Evolutionary conservation across 495 filamentous ascomycete genomes (phyloP).

Genomic region (Penicillium verhagenii): DNA sequence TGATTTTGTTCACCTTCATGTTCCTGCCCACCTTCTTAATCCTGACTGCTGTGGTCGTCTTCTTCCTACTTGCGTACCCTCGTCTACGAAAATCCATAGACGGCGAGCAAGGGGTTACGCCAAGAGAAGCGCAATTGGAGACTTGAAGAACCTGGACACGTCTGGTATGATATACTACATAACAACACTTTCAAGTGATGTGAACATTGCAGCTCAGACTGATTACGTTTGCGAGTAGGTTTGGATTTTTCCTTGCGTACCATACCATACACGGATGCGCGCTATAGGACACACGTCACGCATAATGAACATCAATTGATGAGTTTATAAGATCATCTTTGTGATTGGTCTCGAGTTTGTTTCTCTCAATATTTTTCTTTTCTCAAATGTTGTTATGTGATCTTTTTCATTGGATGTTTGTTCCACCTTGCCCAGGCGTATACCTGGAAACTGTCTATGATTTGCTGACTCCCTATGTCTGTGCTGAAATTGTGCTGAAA

Average conservation of each 20-base stretch:
- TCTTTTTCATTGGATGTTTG: not conserved
- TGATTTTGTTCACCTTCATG: conserved; percentile 41
- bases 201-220: too few species aligned
- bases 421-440: too few species aligned
- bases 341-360: not conserved
- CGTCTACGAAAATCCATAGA: conserved; percentile 23
- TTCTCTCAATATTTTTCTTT: not conserved
- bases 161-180: not conserved
- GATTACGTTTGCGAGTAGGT: too few species aligned
- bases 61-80: conserved; percentile 38
- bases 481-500: too few species aligned
- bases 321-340: not conserved
- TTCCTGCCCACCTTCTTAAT: conserved; percentile 42
- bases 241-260: too few species aligned
- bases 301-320: not conserved
- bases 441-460: not conserved
- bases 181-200: not conserved
- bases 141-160: not conserved
- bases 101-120: conserved; percentile 9
- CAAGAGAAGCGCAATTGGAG: not conserved
- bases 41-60: conserved; percentile 35
- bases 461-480: not conserved
- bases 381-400: not conserved
- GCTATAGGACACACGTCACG: not conserved
- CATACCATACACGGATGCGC: too few species aligned